phyloP scores from a whole-genome alignment of 2,329 filamentous ascomycete genomes.

The Didymosphaeria variabile region DNA sequence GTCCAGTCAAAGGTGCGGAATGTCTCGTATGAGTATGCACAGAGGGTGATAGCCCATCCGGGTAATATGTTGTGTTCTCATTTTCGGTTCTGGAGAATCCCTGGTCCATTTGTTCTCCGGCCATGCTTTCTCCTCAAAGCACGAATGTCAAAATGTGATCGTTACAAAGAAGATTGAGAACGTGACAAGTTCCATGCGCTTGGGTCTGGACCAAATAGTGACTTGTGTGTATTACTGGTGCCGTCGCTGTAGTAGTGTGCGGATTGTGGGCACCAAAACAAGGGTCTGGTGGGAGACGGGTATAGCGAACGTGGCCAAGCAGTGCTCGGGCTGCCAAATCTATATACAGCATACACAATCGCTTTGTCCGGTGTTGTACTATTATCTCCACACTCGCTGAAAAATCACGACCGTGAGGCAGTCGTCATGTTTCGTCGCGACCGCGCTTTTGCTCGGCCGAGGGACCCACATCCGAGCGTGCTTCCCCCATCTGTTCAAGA shows the following conservation, averaged over 20 bases:
- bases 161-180: slow-evolving; percentile 11
- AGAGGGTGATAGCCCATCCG: slow-evolving; percentile 13
- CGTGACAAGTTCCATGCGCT: slow-evolving; percentile 11
- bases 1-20: not conserved
- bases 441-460: slow-evolving; percentile 10
- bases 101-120: slow-evolving; percentile 19
- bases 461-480: not conserved
- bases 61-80: slow-evolving; percentile 15
- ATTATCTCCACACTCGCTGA: not conserved
- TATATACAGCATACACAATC: slow-evolving; percentile 3
- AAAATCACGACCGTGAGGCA: not conserved
- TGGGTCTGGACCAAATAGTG: not conserved
- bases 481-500: not conserved
- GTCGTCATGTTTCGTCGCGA: slow-evolving; percentile 6
- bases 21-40: not conserved
- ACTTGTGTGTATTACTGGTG: not conserved
- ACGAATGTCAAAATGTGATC: slow-evolving; percentile 16
- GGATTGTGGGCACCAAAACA: not conserved
- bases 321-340: not conserved
- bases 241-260: not conserved
- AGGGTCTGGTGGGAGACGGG: not conserved
- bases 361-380: not conserved
- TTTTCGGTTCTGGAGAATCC: slow-evolving; percentile 15
- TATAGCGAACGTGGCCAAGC: not conserved
- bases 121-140: slow-evolving; percentile 19